phyloP scores from a whole-genome alignment of 257 asterid species.

The Solanum acaule region DNA sequence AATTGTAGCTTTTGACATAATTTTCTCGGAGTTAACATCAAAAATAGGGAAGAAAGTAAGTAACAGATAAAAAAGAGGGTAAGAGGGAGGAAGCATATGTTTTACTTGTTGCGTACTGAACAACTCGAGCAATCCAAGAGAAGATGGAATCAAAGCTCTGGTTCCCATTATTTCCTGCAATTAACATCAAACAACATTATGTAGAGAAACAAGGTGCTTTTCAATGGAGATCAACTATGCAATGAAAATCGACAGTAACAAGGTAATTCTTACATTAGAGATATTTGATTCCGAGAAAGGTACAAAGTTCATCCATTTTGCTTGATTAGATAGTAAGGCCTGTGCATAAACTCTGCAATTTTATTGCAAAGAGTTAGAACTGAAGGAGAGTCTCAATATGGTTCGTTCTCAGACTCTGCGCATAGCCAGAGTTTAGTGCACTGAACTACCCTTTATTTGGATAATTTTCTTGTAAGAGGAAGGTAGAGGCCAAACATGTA shows the following conservation, averaged over 20 bases:
- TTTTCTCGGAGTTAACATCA: background rate
- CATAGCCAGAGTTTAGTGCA: background rate
- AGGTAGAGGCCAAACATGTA: constrained; percentile 2
- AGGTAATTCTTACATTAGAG: constrained; percentile 24
- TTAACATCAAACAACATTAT: background rate
- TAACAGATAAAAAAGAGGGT: background rate
- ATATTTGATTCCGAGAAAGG: constrained; percentile 33
- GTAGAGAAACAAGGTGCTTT: background rate
- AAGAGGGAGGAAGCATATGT: background rate
- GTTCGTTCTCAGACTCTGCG: background rate
- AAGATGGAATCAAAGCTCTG: constrained; percentile 50
- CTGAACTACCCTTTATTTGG: background rate
- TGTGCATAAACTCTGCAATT: constrained; percentile 49
- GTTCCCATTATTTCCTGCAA: constrained; percentile 57
- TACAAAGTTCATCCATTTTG: constrained; percentile 57
- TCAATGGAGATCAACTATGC: background rate
- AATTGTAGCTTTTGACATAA: background rate
- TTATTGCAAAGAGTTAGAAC: background rate
- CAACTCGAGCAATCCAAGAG: constrained; percentile 59
- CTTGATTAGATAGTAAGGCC: constrained; percentile 50
- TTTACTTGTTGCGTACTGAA: constrained; percentile 51
- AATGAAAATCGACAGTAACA: background rate
- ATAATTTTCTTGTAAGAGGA: background rate
- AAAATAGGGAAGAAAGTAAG: background rate
- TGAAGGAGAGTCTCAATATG: background rate